Base-by-base conservation (phyloP, 345 rosid genomes). In the Eucalyptus erythrocorys region DNA sequence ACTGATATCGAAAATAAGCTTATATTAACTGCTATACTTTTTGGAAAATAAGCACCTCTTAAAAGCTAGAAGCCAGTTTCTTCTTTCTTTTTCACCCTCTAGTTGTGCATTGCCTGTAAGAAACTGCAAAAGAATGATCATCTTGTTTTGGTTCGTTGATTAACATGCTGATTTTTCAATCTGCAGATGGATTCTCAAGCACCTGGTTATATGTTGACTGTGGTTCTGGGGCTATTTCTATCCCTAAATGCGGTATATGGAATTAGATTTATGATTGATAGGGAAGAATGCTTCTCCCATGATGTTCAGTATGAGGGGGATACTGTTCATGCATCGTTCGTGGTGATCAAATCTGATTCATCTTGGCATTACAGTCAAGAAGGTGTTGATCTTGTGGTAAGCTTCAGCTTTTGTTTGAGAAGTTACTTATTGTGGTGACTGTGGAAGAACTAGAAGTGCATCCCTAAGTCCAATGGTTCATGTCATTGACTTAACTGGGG, bases 371-470 rank as follows among this genome's bases (percentile, higher is more conserved):
- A 90, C 87, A 91, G 89, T 88, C 88, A 92, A 30, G 95, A 94
- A 45, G 96, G 95, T 57, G 94, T 94, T 88, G 96, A 95, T 91
- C 95, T 95, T 88, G 95, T 95, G 94, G 97, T 95, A 91, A 91
- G 92, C 88, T 66, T 59, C 40, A 79, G 17, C 71, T 34, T 51
- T 43, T 86, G 66, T 34, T 53, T 86, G n/a, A 32, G 68, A 34
- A 86, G 30, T 86, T 59, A 59, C 59, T 24, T 50, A 53, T 86
- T 59, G 87, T 24, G 15, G 37, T 22, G 59, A n/a, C 42, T 37
- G 27, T 48, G 21, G 61, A 48, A n/a, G 42, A n/a, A 40, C 68
- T 21, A 50, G 84, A 40, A 21, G 47, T 40, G 47, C 84, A 76
- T 76, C 84, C 45, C 47, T 76, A 76, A 40, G 47, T 76, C 30